Base-by-base conservation (phyloP, 2,329 filamentous ascomycete species). In the Rachicladosporium sp. region DNA sequence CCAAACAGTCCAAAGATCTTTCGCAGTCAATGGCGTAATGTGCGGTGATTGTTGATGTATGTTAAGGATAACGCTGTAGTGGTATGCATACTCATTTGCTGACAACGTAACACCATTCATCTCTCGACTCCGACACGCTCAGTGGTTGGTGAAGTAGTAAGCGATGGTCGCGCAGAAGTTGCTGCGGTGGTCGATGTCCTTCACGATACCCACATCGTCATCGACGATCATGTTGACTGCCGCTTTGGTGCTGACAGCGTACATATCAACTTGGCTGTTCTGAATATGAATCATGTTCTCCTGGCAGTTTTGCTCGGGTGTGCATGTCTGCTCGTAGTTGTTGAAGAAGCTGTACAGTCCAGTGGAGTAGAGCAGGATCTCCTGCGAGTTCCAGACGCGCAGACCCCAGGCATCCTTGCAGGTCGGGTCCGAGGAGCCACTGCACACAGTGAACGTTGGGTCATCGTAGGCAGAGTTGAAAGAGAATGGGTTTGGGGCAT, bases 341-440 rank as follows among this genome's bases (percentile, higher is more conserved):
- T 71, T 63, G 62, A 76, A 78, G 64, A 76, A 78, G 37, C 61
- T 68, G 59, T 65, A 66, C 69, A 82, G 57, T 64, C 68, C 68
- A 1, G 61, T 56, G 33, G 64, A 63, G 51, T 68, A 69, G 50
- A 63, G 59, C 53, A 67, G 60, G 42, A 70, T 59, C 48, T 58
- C 58, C 21, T 49, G 36, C 36, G 48, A 55, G 55, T 59, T 46
- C 50, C 59, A 55, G 45, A 56, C 10, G 40, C 66, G 62, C 7
- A 68, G 56, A 29, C 64, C 66, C 66, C 66, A 69, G 8, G 66
- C 59, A 33, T 67, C 60, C 43, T 63, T 60, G 52, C 53, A 60
- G 4, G 51, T 49, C 3, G 49, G 21, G 11, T 27, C 36, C 10
- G 37, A 41, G 31, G 41, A 45, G 11, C 50, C 48, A 10, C 49